phyloP scores from a whole-genome alignment of 345 rosid species.

The Acer yangbiense region DNA sequence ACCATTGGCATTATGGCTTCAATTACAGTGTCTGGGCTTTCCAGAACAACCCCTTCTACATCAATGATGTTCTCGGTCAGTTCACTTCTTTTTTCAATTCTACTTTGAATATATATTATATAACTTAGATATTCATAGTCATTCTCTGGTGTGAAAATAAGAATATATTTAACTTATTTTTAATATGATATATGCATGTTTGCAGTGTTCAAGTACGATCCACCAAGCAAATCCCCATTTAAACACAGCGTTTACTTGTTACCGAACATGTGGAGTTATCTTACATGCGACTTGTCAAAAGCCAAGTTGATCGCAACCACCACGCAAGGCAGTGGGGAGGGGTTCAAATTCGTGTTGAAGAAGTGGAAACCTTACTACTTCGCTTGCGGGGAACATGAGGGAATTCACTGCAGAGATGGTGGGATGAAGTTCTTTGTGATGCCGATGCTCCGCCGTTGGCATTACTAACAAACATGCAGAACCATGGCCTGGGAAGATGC shows the following conservation, averaged over 20 bases:
- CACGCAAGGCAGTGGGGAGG: slow-evolving; percentile 57
- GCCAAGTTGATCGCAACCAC: slow-evolving; percentile 53
- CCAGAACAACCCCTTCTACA: slow-evolving; percentile 54
- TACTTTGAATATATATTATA: no score
- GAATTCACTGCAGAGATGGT: slow-evolving; percentile 68
- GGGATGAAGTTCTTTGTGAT: slow-evolving; percentile 64
- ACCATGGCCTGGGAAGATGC: no score
- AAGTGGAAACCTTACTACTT: slow-evolving; percentile 57
- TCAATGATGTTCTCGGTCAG: slow-evolving; percentile 72
- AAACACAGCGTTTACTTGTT: slow-evolving; percentile 71
- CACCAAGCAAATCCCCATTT: slow-evolving; percentile 47
- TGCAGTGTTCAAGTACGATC: slow-evolving; percentile 75
- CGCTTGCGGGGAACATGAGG: slow-evolving; percentile 64
- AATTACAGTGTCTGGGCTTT: slow-evolving; percentile 66
- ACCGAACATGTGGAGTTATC: slow-evolving; percentile 48
- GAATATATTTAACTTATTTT: no score
- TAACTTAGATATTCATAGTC: no score
- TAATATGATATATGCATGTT: not conserved
- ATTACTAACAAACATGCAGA: not conserved
- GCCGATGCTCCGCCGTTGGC: slow-evolving; percentile 43
- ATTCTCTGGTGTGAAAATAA: no score
- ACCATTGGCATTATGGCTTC: slow-evolving; percentile 65
- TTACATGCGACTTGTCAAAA: slow-evolving; percentile 47
- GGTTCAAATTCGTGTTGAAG: slow-evolving; percentile 55
- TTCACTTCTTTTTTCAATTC: not conserved